phyloP scores from a whole-genome alignment of 2,329 filamentous ascomycete species.

The Zarea fungicola region DNA sequence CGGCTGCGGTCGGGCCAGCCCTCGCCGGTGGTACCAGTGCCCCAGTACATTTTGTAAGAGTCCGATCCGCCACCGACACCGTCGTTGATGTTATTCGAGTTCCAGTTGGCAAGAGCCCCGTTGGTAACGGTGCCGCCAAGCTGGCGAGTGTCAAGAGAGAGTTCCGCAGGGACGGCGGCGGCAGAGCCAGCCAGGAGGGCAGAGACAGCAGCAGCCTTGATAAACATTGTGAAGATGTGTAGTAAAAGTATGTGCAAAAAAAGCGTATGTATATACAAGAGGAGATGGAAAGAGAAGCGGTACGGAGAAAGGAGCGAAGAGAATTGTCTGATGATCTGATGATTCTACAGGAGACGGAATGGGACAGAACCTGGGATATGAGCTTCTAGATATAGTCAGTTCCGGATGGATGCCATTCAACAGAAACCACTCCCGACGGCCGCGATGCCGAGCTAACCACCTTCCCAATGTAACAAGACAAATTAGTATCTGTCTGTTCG shows the following conservation, averaged over 20 bases:
- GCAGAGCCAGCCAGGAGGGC: slow-evolving; percentile 8
- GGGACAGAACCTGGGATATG: neutral
- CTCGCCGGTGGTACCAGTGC: slow-evolving; percentile 22
- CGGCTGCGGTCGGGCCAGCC: slow-evolving; percentile 26
- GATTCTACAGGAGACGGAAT: neutral
- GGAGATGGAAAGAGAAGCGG: neutral
- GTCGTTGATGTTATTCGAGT: slow-evolving; percentile 14
- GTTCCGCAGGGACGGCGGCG: neutral
- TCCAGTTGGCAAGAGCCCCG: slow-evolving; percentile 10
- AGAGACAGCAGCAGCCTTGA: slow-evolving; percentile 3
- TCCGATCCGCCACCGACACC: slow-evolving; percentile 21
- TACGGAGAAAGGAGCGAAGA: no score
- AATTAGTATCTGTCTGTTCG: no score
- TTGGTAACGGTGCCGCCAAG: slow-evolving; percentile 10
- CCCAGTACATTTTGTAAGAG: slow-evolving; percentile 26
- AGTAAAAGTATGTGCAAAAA: neutral
- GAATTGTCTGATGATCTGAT: no score
- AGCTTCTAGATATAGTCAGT: slow-evolving; percentile 4
- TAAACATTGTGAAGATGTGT: slow-evolving; percentile 2
- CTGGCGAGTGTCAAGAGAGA: slow-evolving; percentile 10
- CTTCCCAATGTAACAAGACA: no score
- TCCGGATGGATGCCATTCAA: no score
- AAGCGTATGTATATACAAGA: neutral
- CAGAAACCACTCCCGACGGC: no score
- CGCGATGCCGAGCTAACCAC: no score